Conservation (phyloP, 2,329 filamentous ascomycete species). For the Colletotrichum acutatum region DNA sequence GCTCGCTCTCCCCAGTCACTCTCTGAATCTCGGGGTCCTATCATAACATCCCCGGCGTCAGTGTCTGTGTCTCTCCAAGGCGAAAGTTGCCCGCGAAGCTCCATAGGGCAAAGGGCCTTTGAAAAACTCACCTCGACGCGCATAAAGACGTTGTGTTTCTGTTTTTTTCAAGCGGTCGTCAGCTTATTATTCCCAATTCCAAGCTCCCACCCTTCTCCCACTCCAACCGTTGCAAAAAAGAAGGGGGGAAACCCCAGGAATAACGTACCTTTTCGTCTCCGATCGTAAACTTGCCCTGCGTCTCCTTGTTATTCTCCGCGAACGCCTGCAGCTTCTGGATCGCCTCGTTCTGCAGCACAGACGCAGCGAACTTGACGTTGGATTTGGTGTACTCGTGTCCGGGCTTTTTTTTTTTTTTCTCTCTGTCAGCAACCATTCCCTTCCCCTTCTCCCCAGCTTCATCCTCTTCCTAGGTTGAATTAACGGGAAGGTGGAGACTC, state of each 20-base stretch:
- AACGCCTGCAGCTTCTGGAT: conserved; percentile 83
- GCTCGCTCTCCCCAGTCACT: conserved; percentile 82
- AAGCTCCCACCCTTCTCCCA: too few relatives aligned
- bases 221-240: not conserved
- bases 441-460: too few relatives aligned
- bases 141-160: conserved; percentile 99
- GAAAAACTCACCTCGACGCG: conserved; percentile 72
- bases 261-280: conserved; percentile 87
- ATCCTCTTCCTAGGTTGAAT: too few relatives aligned
- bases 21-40: conserved; percentile 87
- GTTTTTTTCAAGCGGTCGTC: conserved; percentile 25
- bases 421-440: not conserved
- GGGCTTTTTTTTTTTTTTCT: conserved; percentile 73
- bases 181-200: not conserved
- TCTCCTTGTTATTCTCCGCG: conserved; percentile 83
- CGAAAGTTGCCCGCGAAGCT: not conserved
- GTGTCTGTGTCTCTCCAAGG: too few relatives aligned
- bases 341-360: conserved; percentile 78
- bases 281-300: conserved; percentile 96
- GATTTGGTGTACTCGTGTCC: conserved; percentile 99
- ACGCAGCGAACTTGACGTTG: conserved; percentile 89
- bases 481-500: conserved; percentile 46
- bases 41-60: not conserved
- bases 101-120: not conserved
- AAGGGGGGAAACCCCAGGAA: not conserved